Conservation (phyloP, 345 rosid species). For the Eutrema japonicum region DNA sequence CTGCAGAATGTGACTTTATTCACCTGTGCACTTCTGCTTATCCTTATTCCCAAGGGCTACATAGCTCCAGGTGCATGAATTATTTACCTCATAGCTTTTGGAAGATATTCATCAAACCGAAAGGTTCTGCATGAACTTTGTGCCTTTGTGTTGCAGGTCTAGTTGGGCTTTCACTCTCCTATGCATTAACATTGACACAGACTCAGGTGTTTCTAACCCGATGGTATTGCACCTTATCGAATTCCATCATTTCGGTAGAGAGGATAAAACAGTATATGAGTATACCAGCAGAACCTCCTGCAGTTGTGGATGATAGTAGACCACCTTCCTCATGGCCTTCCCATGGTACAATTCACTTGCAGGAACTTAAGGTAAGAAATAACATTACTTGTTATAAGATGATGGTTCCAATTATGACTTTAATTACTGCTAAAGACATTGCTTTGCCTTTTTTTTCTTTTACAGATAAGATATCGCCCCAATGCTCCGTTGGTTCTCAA, state of each 20-base stretch:
- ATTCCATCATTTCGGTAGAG: slow-evolving; percentile 74
- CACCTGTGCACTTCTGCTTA: slow-evolving; percentile 71
- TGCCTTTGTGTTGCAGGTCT: slow-evolving; percentile 51
- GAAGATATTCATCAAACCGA: neutral
- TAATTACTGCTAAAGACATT: neutral
- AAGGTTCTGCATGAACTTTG: slow-evolving; percentile 12
- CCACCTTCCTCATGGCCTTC: slow-evolving; percentile 75
- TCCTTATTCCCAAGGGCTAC: slow-evolving; percentile 68
- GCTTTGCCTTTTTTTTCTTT: slow-evolving; percentile 11
- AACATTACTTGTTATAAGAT: slow-evolving; percentile 5
- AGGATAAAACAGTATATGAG: slow-evolving; percentile 77
- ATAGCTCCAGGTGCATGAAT: slow-evolving; percentile 55
- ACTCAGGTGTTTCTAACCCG: slow-evolving; percentile 59
- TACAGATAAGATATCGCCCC: slow-evolving; percentile 67
- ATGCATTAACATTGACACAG: slow-evolving; percentile 63
- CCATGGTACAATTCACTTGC: slow-evolving; percentile 67
- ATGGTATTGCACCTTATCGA: slow-evolving; percentile 66
- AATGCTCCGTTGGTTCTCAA: slow-evolving; percentile 71
- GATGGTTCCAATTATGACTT: neutral
- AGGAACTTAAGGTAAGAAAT: slow-evolving; percentile 59
- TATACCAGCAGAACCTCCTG: slow-evolving; percentile 65
- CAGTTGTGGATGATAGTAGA: slow-evolving; percentile 59
- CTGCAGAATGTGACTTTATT: slow-evolving; percentile 73
- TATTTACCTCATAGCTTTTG: neutral
- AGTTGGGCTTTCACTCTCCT: slow-evolving; percentile 78